Base-by-base conservation (phyloP, 164 flowering plant genomes). In the Chloranthus sessilifolius region DNA sequence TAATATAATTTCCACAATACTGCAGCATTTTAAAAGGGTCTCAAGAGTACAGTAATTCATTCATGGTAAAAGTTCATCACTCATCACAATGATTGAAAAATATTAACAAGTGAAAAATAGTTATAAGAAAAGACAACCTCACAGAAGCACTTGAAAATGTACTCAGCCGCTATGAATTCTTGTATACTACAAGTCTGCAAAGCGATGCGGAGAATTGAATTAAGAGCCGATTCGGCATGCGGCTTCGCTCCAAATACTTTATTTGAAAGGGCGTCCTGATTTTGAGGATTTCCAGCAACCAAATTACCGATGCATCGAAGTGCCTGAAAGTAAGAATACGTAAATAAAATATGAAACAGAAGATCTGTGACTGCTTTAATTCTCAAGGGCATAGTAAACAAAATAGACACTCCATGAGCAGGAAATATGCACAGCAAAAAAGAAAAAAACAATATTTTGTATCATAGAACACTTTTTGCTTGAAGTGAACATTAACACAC, bases 181-280 rank as follows among this genome's bases (percentile, higher is more conserved):
- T 81, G 88, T 40, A 67, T 29, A 55, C 79, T 78, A 41, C 89
- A 74, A 12, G 99, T 73, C 34, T 85, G 74, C 81, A 94, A 72
- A 45, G 74, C 75, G 55, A 84, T 77, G 23, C 82, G 75, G n/a
- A 94, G 81, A 54, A 89, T 70, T 25, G 97, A 82, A 64, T 94
- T 89, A 46, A 88, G 55, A 41, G 96, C 94, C 61, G 88, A 82
- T 62, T 86, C 92, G 50, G 62, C 63, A 25, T 83, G 82, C 49
- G 84, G 82, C 56, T 80, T 86, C 63, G 86, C 97, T 53, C 97
- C 97, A 64, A 94, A 87, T 33, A 73, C 65, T 74, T 84, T 89
- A 53, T 74, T 77, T 22, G 83, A 77, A 62, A 94, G 78, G 38
- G 56, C 70, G 47, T 82, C 92, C 29, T 61, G 74, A 67, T 86